Base-by-base conservation (phyloP, 2,329 filamentous ascomycete species). In the Orbilia oligospora region DNA sequence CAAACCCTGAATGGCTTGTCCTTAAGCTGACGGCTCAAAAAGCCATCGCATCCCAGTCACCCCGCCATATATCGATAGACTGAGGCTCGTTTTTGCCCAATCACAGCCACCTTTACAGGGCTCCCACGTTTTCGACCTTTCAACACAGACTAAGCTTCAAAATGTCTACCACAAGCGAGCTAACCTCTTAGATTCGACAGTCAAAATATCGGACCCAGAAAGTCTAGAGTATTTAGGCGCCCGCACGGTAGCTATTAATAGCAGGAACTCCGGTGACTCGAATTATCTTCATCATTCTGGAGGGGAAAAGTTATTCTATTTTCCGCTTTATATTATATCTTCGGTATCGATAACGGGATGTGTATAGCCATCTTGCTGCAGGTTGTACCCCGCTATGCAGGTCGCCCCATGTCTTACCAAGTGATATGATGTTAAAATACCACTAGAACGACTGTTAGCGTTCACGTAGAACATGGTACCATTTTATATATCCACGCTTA, bases 211-310 rank as follows among this genome's bases (percentile, higher is more conserved):
- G 58, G 58, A 72, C 66, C 58, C 69, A 56, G 41, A 72, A 51
- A 72, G 27, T 38, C 38, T 14, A 49, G 38, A 46, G 53, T 14
- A 63, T 46, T 55, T 75, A 76, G 49, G 66, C 72, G 72, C 72
- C 66, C 46, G 64, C 51, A 56, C 38, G 49, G 30, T 65, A 49
- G 16, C 72, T 76, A 76, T 76, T 76, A 66, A 58, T 76, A 76
- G 72, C 22, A 69, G 22, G 38, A 53, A 63, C 49, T 41, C 38
- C 24, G 33, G 46, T 30, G 46, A 68, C 64, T 41, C 46, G 48
- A 41, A 51, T 3, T 16, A 24, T 53, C 18, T 4, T 56, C 49
- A 20, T 22, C 16, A 30, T 24, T 27, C 27, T 41, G 10, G 14
- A 5, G n/a, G 6, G 16, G 16, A 12, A 16, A 46, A n/a, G 5